Base-by-base conservation (phyloP, 1,139 yeast species). In the Candida sojae region DNA sequence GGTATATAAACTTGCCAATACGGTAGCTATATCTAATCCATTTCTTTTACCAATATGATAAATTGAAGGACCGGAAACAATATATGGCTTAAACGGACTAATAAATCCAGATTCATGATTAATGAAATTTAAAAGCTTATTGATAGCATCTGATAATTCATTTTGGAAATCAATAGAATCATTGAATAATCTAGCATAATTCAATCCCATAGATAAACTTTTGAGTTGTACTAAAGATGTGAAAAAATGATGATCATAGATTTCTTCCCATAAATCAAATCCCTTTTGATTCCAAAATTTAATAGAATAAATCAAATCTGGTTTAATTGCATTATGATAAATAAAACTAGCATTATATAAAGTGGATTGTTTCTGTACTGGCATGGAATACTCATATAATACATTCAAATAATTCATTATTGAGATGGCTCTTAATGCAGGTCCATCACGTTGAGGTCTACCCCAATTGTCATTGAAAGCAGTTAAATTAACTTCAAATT, bases 261-360 rank as follows among this genome's bases (percentile, higher is more conserved):
- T 72, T 66, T 93, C 99, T 68, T 93, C 99, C 99, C 99, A 93
- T 45, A 92, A 71, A 67, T 93, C 99, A 68, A 88, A 93, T 12
- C 91, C 86, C 3, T 69, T 66, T 25, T 68, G 62, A 9, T 70
- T 58, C 97, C 97, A 92, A 57, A 79, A 75, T n/a, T 66, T 60
- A 29, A 78, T 59, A 17, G 88, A 77, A 57, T 84, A 93, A 43
- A 73, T 68, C 58, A 92, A 77, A 67, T 93, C 98, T 2, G 86
- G 85, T 58, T 81, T 82, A 23, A 92, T 59, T 8, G 89, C 71
- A 32, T 79, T 69, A 9, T 70, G 55, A 60, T 80, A 86, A 21
- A 86, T 64, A 45, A 62, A 67, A 57, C 46, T 31, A 66, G 63
- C 50, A 64, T 38, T 69, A 23, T 43, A 23, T 10, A 37, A 26